Conservation (phyloP, 2,329 filamentous ascomycete species). For the Eurotiales sp. region DNA sequence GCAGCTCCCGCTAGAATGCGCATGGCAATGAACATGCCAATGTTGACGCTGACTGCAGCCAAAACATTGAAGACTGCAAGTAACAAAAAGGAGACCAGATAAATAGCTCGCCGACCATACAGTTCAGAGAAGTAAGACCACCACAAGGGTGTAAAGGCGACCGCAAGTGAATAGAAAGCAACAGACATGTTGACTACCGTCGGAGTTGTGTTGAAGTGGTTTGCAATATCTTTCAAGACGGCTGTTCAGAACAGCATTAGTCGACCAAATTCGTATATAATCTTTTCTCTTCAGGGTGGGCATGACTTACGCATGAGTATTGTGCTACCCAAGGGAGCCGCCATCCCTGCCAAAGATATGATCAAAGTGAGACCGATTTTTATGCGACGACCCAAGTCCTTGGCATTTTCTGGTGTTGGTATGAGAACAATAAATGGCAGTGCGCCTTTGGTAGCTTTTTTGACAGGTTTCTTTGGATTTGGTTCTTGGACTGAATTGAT, state of each 20-base stretch:
- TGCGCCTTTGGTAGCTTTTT: neutral
- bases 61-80: constrained; percentile 69
- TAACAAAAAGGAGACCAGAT: constrained; percentile 68
- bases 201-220: constrained; percentile 59
- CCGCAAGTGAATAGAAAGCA: constrained; percentile 74
- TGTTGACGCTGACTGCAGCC: constrained; percentile 64
- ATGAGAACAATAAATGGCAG: neutral
- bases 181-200: constrained; percentile 72
- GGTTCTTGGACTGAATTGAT: neutral
- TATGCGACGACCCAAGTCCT: constrained; percentile 65
- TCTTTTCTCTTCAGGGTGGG: neutral
- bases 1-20: constrained; percentile 71
- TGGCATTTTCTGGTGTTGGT: constrained; percentile 37
- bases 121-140: constrained; percentile 78
- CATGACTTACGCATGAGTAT: constrained; percentile 65
- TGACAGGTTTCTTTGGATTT: neutral
- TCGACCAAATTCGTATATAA: no score
- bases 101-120: constrained; percentile 68
- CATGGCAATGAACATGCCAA: constrained; percentile 70
- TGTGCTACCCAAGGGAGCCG: constrained; percentile 76
- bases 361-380: constrained; percentile 84
- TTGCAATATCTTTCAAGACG: constrained; percentile 48
- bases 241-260: constrained; percentile 52
- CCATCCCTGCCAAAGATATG: constrained; percentile 72
- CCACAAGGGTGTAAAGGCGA: constrained; percentile 83